A percentile compares a stretch with the other conserved stretches of the same genome.
These are phyloP conservation scores for Helianthus annuus DNA, from an alignment of 129 eudicot species.

Conservation along the genomic window HanXRQr2.0-SUNRISE NC_035446.2:144511999-144512498, in stretches of 20 bases:
- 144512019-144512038: not conserved
- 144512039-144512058: not conserved
- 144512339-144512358: conserved; percentile 19
- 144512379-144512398: conserved; percentile 54
- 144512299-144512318: conserved; percentile 27
- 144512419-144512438: conserved; percentile 60
- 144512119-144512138: conserved; percentile 9
- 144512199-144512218: not conserved
- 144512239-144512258: conserved; percentile 66
- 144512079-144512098: not conserved
- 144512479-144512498: conserved; percentile 38
- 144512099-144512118: not conserved
- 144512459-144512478: conserved; percentile 31
- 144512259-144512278: conserved; percentile 66
- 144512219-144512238: conserved; percentile 42
- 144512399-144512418: conserved; percentile 39
- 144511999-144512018: not conserved
- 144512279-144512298: conserved; percentile 59
- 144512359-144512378: conserved; percentile 43
- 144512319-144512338: conserved; percentile 16
- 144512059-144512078: not conserved
- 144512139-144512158: not conserved
- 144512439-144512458: conserved; percentile 25
- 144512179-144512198: not conserved
- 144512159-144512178: not conserved